A percentile compares a stretch with the other conserved stretches of the same genome.
These are phyloP conservation scores for Monosporascus sp. DNA, from an alignment of 2,329 filamentous ascomycete species.

Conservation along the genomic window DNA sequence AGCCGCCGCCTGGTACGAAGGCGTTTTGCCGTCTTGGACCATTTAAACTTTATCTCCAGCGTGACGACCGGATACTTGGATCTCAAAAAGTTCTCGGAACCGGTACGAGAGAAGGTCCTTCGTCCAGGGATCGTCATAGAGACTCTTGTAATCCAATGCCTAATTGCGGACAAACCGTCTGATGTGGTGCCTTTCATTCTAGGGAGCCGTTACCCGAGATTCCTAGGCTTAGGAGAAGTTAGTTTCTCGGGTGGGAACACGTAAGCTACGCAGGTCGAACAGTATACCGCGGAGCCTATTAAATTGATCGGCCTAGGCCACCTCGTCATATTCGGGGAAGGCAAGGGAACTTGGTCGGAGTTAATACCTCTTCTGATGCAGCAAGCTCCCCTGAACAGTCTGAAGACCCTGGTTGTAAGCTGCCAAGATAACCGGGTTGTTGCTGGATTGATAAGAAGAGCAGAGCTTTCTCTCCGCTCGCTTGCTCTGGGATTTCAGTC, in stretches of 20 bases:
- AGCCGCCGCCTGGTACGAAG: background rate
- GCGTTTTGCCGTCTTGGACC: background rate
- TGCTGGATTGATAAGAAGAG: too few species aligned
- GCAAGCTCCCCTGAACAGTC: too few species aligned
- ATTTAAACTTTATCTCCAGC: background rate
- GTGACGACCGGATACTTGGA: background rate
- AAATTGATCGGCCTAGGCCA: background rate
- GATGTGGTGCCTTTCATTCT: background rate
- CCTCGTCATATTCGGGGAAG: background rate
- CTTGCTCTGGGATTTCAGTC: too few species aligned
- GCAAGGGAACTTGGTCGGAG: too few species aligned
- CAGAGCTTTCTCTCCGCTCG: too few species aligned
- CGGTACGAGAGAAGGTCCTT: background rate
- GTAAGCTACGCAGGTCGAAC: background rate
- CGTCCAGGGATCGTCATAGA: background rate
- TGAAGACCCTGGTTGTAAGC: too few species aligned
- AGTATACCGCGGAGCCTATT: background rate
- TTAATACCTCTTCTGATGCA: too few species aligned
- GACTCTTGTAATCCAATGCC: background rate
- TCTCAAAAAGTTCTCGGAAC: background rate
- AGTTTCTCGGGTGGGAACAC: background rate
- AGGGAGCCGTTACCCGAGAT: background rate
- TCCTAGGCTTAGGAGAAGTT: background rate
- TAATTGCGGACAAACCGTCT: background rate
- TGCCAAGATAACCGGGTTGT: too few species aligned